These are phyloP conservation scores for Entrophospora sp. DNA, from an alignment of 192 early-diverging fungal species.

Conservation along the genomic window DNA sequence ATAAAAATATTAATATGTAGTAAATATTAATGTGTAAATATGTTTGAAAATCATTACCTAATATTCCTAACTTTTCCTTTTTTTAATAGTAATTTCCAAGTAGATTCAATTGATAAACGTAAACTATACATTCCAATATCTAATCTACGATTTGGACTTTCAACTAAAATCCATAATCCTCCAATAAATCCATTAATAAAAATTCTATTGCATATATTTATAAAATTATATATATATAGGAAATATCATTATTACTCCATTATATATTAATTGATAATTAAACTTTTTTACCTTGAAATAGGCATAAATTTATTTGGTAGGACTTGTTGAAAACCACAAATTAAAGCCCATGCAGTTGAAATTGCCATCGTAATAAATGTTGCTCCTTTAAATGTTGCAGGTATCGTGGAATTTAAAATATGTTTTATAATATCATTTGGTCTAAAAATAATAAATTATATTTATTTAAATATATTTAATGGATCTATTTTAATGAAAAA, in stretches of 20 bases:
- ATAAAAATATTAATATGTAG: background rate
- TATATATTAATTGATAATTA: too few species aligned
- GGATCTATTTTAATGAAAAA: too few species aligned
- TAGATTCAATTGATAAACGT: slow-evolving; percentile 23
- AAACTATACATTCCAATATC: slow-evolving; percentile 23
- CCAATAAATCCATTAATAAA: slow-evolving; percentile 25
- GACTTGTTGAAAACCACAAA: background rate
- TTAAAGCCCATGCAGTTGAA: background rate
- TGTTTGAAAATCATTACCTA: background rate
- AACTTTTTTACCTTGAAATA: background rate
- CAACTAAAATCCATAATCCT: slow-evolving; percentile 23
- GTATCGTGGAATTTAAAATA: background rate
- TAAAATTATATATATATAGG: too few species aligned
- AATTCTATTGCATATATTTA: slow-evolving; percentile 12
- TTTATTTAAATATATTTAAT: too few species aligned
- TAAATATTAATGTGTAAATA: background rate
- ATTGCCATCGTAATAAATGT: background rate
- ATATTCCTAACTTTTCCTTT: slow-evolving; percentile 1
- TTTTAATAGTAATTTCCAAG: slow-evolving; percentile 23
- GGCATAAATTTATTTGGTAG: background rate
- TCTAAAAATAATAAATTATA: slow-evolving; percentile 1
- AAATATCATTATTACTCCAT: too few species aligned
- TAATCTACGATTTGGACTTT: slow-evolving; percentile 16
- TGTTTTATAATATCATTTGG: background rate
- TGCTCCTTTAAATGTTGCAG: background rate